Evolutionary conservation across 2,329 filamentous ascomycete species (phyloP).

Genomic region (Diaporthe sp.): DNA sequence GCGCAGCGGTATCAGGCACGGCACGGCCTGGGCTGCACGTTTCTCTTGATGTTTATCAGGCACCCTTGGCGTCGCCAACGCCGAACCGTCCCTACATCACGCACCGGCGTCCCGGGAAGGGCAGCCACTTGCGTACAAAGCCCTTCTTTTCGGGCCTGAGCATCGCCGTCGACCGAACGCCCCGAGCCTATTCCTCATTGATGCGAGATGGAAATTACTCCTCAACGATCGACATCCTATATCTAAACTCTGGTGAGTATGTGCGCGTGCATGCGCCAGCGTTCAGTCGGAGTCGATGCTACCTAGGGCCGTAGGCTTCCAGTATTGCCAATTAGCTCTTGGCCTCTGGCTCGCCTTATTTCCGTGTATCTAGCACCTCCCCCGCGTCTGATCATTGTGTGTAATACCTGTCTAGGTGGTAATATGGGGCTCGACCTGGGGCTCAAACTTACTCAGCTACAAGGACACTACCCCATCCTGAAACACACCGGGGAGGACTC

Average conservation of each 20-base stretch:
- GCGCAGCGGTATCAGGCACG: conserved; percentile 9
- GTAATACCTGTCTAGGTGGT: background rate
- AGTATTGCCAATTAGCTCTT: background rate
- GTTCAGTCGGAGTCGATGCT: conserved; percentile 7
- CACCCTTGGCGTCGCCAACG: background rate
- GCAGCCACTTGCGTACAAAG: background rate
- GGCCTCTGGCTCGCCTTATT: background rate
- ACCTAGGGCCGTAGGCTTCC: background rate
- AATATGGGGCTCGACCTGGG: background rate
- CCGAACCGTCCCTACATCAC: conserved; percentile 6
- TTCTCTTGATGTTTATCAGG: conserved; percentile 15
- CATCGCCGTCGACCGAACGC: conserved; percentile 3
- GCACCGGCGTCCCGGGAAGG: conserved; percentile 11
- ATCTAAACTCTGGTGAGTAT: conserved; percentile 17
- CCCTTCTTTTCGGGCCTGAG: conserved; percentile 1
- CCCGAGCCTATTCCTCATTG: conserved; percentile 12
- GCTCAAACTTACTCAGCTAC: conserved; percentile 7
- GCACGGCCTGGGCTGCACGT: conserved; percentile 26
- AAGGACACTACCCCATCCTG: background rate
- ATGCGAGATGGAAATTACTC: background rate
- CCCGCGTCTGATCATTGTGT: background rate
- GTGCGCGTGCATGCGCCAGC: background rate
- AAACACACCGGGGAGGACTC: conserved; percentile 13
- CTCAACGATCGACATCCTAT: conserved; percentile 14
- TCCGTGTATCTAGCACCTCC: background rate